phyloP scores from a whole-genome alignment of 1,284 basidiomycete genomes.

The Ganoderma multipileum region DNA sequence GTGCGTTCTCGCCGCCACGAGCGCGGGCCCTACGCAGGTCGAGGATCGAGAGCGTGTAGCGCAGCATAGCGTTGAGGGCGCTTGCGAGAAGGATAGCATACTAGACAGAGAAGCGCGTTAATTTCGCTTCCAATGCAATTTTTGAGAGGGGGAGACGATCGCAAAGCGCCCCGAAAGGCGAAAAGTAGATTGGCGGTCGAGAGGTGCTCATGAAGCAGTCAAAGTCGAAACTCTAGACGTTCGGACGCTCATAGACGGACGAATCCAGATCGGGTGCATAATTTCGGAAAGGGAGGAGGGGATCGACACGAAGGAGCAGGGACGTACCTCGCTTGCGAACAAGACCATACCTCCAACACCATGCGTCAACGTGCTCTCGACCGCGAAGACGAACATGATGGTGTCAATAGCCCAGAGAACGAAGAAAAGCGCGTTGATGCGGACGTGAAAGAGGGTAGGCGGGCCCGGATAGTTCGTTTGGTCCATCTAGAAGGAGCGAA shows the following conservation, averaged over 20 bases:
- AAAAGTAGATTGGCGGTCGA: background rate
- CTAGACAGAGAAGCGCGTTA: slow-evolving; percentile 45
- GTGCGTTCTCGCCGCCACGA: slow-evolving; percentile 85
- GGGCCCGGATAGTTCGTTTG: slow-evolving; percentile 91
- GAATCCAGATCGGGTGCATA: background rate
- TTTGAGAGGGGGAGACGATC: background rate
- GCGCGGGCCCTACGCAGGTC: slow-evolving; percentile 81
- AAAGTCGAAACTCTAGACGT: background rate
- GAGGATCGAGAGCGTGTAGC: slow-evolving; percentile 86
- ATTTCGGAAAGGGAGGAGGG: background rate
- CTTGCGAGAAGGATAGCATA: slow-evolving; percentile 92
- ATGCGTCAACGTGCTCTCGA: slow-evolving; percentile 79
- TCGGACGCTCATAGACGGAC: background rate
- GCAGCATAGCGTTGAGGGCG: slow-evolving; percentile 78
- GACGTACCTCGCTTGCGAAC: slow-evolving; percentile 89
- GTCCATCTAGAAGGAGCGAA: slow-evolving; percentile 83
- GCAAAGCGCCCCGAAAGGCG: background rate
- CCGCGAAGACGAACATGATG: slow-evolving; percentile 76
- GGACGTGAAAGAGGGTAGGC: slow-evolving; percentile 81
- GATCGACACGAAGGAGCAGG: background rate
- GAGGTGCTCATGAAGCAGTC: background rate
- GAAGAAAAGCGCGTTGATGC: slow-evolving; percentile 77
- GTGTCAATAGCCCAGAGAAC: slow-evolving; percentile 77
- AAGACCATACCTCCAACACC: slow-evolving; percentile 92
- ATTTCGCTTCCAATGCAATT: background rate